phyloP scores from a whole-genome alignment of 148 eudicot species.

The Rhododendron mucronatum region DNA sequence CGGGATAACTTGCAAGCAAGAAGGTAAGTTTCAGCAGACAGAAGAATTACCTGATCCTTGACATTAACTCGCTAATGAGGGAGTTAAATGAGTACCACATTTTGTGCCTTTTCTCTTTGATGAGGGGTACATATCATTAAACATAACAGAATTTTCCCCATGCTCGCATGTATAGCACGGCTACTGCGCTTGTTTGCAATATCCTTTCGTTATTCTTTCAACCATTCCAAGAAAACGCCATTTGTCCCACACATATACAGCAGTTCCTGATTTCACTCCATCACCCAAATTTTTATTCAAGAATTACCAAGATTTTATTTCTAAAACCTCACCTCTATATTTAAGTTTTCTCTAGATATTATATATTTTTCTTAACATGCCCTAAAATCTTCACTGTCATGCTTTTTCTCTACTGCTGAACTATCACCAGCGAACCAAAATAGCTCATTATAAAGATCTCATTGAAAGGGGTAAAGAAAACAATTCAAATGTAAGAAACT shows the following conservation, averaged over 20 bases:
- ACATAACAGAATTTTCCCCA: background rate
- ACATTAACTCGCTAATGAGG: background rate
- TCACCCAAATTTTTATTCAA: background rate
- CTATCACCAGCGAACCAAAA: background rate
- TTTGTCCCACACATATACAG: background rate
- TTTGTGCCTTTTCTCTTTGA: background rate
- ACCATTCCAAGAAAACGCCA: background rate
- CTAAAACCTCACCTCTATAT: background rate
- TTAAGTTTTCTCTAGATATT: background rate
- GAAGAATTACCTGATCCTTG: background rate
- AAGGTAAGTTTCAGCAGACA: background rate
- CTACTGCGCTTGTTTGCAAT: background rate
- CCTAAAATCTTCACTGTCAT: no score
- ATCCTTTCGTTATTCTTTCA: background rate
- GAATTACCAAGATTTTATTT: background rate
- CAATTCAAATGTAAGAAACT: background rate
- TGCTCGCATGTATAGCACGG: background rate
- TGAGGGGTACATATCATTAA: background rate
- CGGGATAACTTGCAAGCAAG: background rate
- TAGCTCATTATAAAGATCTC: background rate
- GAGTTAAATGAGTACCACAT: background rate
- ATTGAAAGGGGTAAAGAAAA: background rate
- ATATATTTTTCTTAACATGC: background rate
- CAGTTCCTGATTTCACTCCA: background rate
- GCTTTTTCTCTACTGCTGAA: no score